Evolutionary conservation across 164 flowering plant genomes (phyloP), one percentile per base, ranked within the genome.

Genomic region (Magnolia officinalis): DNA sequence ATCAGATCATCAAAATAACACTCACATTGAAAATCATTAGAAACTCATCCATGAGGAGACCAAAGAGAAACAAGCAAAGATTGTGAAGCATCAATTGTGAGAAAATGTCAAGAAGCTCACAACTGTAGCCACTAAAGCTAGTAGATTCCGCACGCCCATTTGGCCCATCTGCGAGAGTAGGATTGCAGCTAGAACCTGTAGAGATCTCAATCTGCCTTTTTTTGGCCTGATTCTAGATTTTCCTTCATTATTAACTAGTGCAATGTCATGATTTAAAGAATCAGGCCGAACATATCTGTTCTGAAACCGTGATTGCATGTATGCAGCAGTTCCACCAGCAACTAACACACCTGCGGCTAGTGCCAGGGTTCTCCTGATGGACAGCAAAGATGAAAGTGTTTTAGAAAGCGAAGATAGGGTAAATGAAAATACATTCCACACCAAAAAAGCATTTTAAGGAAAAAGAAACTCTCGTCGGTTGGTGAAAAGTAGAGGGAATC

Each of bases 291-390:
- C 82, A 78, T 23, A 13, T 70, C 84, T 82, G 50, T 69, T 64
- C 69, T 64, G 23, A 13, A 82, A 75, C 50, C 92, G 85, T 73
- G 93, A 90, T 71, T 87, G 89, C 80, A 90, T 63, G 80, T 89
- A 94, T 66, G 89, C 94, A 80, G 97, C 92, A 71, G 97, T 82
- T 64, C 99, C 98, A 76, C 99, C 93, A 52, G 91, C 96, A 81
- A 86, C 92, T 61, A 89, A 67, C 68, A 96, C 79, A 71, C 98
- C 91, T 72, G 97, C 78, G 26, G 98, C 93, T 72, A 94, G 77
- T 52, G 93, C 85, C 26, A 96, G 78, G 74, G 91, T 74, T 85
- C 89, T 96, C 89, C 99, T 96, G 92, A 58, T 67, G 68, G 14
- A 78, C n/a, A 70, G 18, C 61, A 72, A 50, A 10, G 37, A 65